Conservation (phyloP, 805 yeast genomes). For the Saccharomycopsis schoenii region DNA sequence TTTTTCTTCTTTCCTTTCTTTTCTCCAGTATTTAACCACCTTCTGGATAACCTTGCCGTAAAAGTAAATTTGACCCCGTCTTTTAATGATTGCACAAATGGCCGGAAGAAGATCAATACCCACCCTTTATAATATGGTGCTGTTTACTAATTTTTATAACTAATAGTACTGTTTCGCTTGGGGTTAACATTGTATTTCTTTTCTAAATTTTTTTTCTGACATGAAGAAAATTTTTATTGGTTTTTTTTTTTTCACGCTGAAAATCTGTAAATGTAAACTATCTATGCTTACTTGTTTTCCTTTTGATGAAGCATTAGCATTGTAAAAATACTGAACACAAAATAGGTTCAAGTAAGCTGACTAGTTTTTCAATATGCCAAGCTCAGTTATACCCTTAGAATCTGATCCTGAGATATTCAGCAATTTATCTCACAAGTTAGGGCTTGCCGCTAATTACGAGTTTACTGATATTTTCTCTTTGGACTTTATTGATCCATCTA, state of each 20-base stretch:
- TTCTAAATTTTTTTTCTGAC: neutral
- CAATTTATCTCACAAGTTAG: conserved; percentile 54
- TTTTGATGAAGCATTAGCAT: neutral
- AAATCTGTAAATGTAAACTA: too few species aligned
- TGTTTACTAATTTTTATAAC: neutral
- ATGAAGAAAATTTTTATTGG: neutral
- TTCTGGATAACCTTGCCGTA: conserved; percentile 20
- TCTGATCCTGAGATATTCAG: conserved; percentile 83
- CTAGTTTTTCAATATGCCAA: too few species aligned
- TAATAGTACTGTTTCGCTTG: conserved; percentile 16
- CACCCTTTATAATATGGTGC: conserved; percentile 14
- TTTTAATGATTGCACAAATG: conserved; percentile 18
- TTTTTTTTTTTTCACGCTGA: too few species aligned
- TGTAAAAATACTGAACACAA: neutral
- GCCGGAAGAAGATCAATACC: conserved; percentile 18
- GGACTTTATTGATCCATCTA: conserved; percentile 74
- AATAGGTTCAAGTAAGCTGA: neutral
- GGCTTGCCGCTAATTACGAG: conserved; percentile 46
- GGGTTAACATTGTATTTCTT: conserved; percentile 12
- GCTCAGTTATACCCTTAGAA: conserved; percentile 76
- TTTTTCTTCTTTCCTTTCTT: conserved; percentile 4
- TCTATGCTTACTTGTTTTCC: too few species aligned
- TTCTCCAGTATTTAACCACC: conserved; percentile 13
- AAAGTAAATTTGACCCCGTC: conserved; percentile 10
- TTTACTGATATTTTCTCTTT: conserved; percentile 80